Percentiles rank a stretch among this genome's conserved stretches.
Conservation (phyloP, 495 filamentous ascomycete species). For the Immersiella caudata region DNA sequence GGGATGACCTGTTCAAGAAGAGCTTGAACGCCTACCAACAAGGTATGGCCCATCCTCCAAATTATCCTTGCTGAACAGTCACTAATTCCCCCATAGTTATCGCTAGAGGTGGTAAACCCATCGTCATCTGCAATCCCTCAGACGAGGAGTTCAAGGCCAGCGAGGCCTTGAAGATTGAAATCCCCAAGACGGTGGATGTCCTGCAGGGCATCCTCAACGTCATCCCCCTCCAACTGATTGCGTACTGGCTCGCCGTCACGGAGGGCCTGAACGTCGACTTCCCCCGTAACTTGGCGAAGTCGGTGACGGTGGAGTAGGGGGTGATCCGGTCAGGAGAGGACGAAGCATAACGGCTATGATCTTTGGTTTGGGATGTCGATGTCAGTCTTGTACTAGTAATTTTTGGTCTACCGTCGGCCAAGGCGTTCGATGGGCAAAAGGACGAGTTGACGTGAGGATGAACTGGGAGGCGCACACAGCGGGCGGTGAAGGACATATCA, state of each 20-base stretch:
- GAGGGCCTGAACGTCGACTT: conserved; percentile 98
- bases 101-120: conserved; percentile 89
- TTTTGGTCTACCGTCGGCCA: conserved; percentile 23
- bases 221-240: conserved; percentile 94
- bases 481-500: conserved; percentile 8
- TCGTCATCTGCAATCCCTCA: conserved; percentile 93
- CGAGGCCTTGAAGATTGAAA: conserved; percentile 93
- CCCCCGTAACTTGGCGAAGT: conserved; percentile 97
- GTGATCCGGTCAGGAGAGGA: not conserved
- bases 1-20: conserved; percentile 94
- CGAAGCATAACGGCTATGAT: not conserved
- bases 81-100: conserved; percentile 61
- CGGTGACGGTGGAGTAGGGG: conserved; percentile 91
- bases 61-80: conserved; percentile 2
- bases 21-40: conserved; percentile 99
- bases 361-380: conserved; percentile 9
- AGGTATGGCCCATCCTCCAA: conserved; percentile 55
- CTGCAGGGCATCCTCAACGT: conserved; percentile 97
- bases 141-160: conserved; percentile 87
- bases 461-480: conserved; percentile 9
- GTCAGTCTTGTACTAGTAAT: conserved; percentile 32
- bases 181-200: conserved; percentile 92
- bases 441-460: not conserved
- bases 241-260: conserved; percentile 96
- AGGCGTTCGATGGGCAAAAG: conserved; percentile 22